phyloP scores from a whole-genome alignment of 805 yeast genomes.

The Saccharomycopsis javanensis region DNA sequence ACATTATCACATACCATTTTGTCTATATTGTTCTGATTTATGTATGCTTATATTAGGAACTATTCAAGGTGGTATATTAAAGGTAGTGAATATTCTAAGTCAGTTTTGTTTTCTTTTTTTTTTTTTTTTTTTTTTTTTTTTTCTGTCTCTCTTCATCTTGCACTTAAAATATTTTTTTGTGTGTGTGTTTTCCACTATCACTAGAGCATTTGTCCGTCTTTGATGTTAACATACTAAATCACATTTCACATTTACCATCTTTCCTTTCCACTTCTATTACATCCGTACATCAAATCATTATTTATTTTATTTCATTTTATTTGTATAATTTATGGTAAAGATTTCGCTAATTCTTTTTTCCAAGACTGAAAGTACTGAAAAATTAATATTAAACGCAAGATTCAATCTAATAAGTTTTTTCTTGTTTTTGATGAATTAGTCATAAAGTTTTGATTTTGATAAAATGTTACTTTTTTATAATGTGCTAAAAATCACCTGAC shows the following conservation, averaged over 20 bases:
- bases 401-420: no score
- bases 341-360: no score
- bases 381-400: no score
- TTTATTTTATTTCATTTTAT: background rate
- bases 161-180: background rate
- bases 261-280: background rate
- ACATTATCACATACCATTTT: background rate
- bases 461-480: no score
- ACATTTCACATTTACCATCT: background rate
- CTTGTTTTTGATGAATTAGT: no score
- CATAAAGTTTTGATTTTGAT: no score
- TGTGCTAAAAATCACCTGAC: background rate
- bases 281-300: background rate
- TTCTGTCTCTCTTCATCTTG: background rate
- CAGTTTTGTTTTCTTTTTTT: background rate
- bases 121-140: background rate
- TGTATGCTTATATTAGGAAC: background rate
- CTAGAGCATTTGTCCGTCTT: background rate
- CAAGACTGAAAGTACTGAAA: no score
- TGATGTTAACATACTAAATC: background rate
- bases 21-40: constrained; percentile 1
- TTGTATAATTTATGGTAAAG: no score
- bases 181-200: background rate
- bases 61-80: background rate
- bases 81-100: background rate